Evolutionary conservation across 345 rosid species (phyloP).

Genomic region (Lepidium africanum): DNA sequence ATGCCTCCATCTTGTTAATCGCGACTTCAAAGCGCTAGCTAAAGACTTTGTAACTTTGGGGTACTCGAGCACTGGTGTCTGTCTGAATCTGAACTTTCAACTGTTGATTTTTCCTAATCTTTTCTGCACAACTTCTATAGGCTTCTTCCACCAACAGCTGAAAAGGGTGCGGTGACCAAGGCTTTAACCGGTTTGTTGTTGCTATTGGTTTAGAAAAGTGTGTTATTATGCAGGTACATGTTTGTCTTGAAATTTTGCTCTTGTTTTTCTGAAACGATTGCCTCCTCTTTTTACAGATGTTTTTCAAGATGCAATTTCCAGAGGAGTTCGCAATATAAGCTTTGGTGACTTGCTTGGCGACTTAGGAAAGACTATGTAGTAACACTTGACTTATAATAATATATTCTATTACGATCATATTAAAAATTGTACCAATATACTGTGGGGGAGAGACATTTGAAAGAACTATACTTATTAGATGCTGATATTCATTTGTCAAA

Average conservation of each 20-base stretch:
- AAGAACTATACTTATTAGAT: background rate
- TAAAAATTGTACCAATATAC: background rate
- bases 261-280: background rate
- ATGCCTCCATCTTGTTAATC: constrained; percentile 95
- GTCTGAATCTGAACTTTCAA: constrained; percentile 14
- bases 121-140: constrained; percentile 32
- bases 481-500: constrained; percentile 13
- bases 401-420: background rate
- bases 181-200: constrained; percentile 67
- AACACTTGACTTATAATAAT: background rate
- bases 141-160: constrained; percentile 87
- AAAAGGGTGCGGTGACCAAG: constrained; percentile 68
- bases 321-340: constrained; percentile 81
- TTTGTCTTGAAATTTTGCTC: background rate
- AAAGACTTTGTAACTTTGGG: constrained; percentile 92
- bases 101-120: constrained; percentile 17
- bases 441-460: background rate
- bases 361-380: constrained; percentile 84
- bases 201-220: background rate
- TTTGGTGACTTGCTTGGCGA: constrained; percentile 87
- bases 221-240: background rate
- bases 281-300: constrained; percentile 43
- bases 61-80: constrained; percentile 36
- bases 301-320: constrained; percentile 74
- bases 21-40: constrained; percentile 80